A percentile compares a stretch with the other conserved stretches of the same genome.
phyloP scores from a whole-genome alignment of 192 early-diverging fungal genomes.

The Mortierella hygrophila region DNA sequence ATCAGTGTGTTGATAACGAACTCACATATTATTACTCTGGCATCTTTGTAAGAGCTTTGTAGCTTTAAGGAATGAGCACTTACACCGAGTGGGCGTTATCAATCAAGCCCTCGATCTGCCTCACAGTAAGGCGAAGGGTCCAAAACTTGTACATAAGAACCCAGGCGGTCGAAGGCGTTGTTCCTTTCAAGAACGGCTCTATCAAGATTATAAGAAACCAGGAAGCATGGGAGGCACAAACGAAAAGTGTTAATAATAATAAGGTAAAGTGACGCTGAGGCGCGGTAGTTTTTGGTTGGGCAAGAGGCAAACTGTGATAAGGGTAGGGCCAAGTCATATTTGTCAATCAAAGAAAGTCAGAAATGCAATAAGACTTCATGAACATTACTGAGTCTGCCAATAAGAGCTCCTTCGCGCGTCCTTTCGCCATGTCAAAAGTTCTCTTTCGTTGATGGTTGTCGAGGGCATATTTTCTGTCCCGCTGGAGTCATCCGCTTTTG shows the following conservation, averaged over 20 bases:
- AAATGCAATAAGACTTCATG: slow-evolving; percentile 15
- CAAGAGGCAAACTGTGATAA: too few relatives aligned
- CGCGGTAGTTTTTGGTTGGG: not conserved
- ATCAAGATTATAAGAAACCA: not conserved
- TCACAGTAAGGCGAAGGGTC: slow-evolving; percentile 80
- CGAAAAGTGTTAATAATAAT: slow-evolving; percentile 34
- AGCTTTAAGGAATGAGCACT: slow-evolving; percentile 12
- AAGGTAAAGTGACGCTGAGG: not conserved
- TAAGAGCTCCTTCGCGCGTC: slow-evolving; percentile 14
- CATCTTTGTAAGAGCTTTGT: not conserved
- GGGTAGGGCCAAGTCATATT: not conserved
- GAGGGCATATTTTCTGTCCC: not conserved
- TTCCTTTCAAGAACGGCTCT: slow-evolving; percentile 88
- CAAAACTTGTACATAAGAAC: slow-evolving; percentile 88
- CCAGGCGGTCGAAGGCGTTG: slow-evolving; percentile 83
- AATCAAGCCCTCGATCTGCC: slow-evolving; percentile 83
- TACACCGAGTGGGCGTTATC: slow-evolving; percentile 84
- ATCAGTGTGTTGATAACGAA: not conserved
- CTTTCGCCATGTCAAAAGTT: not conserved
- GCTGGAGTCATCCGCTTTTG: not conserved
- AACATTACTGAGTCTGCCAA: slow-evolving; percentile 43
- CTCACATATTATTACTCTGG: not conserved
- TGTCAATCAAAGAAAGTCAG: not conserved
- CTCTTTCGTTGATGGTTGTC: not conserved
- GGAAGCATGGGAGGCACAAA: slow-evolving; percentile 11